Conservation (phyloP, 495 filamentous ascomycete species). For the Trichoderma erinaceum region DNA sequence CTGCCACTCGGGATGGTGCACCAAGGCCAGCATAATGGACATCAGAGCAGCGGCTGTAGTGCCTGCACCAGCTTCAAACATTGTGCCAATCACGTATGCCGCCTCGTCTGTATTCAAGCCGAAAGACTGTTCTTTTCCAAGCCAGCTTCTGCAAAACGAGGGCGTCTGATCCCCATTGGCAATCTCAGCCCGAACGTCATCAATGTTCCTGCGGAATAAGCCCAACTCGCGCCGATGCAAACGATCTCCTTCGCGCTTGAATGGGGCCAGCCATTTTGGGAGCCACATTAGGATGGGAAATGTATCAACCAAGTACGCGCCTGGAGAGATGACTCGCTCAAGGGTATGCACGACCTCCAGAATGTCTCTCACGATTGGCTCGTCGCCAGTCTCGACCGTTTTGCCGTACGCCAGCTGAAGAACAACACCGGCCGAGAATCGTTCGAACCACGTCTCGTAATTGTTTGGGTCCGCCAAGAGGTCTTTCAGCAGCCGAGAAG, state of each 20-base stretch:
- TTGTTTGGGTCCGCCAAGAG: neutral
- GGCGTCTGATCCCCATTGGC: neutral
- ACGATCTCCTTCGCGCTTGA: neutral
- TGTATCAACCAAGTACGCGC: neutral
- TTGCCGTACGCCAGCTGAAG: neutral
- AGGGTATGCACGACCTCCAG: neutral
- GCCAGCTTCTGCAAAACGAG: neutral
- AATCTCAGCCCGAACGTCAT: neutral
- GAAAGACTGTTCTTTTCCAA: neutral
- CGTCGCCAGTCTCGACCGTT: neutral
- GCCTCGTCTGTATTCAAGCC: neutral
- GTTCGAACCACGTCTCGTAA: neutral
- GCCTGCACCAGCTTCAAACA: neutral
- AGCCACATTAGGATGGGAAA: neutral
- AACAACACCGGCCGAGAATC: neutral
- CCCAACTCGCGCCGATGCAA: neutral
- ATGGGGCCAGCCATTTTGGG: neutral
- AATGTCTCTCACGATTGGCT: neutral
- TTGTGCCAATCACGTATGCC: neutral
- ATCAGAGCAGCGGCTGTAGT: neutral
- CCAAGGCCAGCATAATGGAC: slow-evolving; percentile 51
- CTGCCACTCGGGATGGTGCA: slow-evolving; percentile 53
- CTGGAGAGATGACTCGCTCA: neutral
- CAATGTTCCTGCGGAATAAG: neutral
- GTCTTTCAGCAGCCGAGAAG: neutral